Evolutionary conservation across 1,139 yeast species (phyloP).

Genomic region (Suhomyces ambrosiae): DNA sequence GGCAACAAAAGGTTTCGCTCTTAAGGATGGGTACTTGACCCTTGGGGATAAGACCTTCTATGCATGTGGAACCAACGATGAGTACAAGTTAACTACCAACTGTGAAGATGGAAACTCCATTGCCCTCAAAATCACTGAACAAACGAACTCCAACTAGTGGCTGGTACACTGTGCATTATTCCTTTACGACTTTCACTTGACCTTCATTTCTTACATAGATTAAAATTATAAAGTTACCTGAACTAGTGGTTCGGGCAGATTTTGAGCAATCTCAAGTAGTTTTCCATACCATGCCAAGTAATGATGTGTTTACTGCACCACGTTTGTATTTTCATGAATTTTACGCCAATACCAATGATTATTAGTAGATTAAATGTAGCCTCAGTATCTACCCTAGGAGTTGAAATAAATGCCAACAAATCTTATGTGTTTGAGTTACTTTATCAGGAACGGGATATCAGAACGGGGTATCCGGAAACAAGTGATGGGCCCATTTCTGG

Average conservation of each 20-base stretch:
- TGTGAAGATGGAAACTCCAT: conserved; percentile 13
- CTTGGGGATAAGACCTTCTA: conserved; percentile 11
- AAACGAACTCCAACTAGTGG: conserved; percentile 5
- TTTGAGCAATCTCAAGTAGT: too few species aligned
- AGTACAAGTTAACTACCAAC: conserved; percentile 10
- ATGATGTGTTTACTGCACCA: too few species aligned
- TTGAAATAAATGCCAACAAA: too few species aligned
- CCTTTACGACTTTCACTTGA: neutral
- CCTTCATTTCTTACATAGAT: neutral
- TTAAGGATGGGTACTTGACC: conserved; percentile 12
- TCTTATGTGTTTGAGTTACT: too few species aligned
- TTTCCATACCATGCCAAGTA: too few species aligned
- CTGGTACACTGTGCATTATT: conserved; percentile 6
- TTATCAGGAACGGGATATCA: neutral
- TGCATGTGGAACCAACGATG: conserved; percentile 10
- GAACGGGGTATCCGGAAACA: too few species aligned
- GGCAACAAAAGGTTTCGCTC: conserved; percentile 10
- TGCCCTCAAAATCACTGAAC: conserved; percentile 14
- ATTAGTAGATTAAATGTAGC: too few species aligned
- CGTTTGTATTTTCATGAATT: too few species aligned
- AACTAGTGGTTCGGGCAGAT: neutral
- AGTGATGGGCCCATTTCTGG: too few species aligned
- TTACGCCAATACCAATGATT: too few species aligned
- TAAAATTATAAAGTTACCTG: neutral
- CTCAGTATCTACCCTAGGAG: too few species aligned